These are phyloP conservation scores for Xylariaceae sp. DNA, from an alignment of 2,329 filamentous ascomycete genomes.

Conservation along the genomic window DNA sequence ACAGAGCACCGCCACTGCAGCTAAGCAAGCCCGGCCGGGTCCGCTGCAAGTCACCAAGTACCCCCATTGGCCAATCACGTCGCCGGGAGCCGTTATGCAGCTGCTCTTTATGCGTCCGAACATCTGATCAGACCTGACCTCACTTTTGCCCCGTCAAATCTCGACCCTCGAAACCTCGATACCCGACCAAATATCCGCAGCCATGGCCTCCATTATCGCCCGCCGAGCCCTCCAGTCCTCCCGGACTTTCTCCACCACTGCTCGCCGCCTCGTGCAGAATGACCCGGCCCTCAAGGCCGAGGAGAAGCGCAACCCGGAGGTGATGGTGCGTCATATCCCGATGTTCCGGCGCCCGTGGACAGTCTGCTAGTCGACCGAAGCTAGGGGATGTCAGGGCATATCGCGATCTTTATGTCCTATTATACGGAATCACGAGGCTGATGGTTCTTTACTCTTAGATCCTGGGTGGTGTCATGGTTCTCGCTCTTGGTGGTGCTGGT, in stretches of 20 bases:
- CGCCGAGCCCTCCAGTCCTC: conserved; percentile 39
- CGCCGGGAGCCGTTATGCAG: not conserved
- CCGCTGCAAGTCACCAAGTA: not conserved
- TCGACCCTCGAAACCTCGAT: not conserved
- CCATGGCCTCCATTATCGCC: conserved; percentile 54
- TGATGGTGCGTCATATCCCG: conserved; percentile 38
- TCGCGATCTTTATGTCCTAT: not conserved
- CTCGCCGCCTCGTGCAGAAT: conserved; percentile 43
- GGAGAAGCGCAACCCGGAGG: conserved; percentile 51
- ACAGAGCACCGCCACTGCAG: not conserved
- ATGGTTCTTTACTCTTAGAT: conserved; percentile 54
- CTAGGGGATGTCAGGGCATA: not conserved
- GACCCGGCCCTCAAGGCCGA: conserved; percentile 49
- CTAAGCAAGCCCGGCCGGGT: not conserved
- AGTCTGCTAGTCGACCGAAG: not conserved
- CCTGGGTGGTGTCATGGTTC: conserved; percentile 84
- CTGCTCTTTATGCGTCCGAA: not conserved
- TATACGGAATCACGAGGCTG: conserved; percentile 3
- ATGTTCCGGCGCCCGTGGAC: not conserved
- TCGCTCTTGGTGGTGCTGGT: conserved; percentile 80
- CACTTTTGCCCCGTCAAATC: conserved; percentile 9
- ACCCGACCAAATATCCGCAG: conserved; percentile 24
- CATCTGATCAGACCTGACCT: conserved; percentile 3
- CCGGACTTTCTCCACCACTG: conserved; percentile 46
- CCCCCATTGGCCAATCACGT: not conserved